Evolutionary conservation across 331 rosid genomes (phyloP), one percentile per base, ranked within the genome.

Genomic region (Quercus phellos): DNA sequence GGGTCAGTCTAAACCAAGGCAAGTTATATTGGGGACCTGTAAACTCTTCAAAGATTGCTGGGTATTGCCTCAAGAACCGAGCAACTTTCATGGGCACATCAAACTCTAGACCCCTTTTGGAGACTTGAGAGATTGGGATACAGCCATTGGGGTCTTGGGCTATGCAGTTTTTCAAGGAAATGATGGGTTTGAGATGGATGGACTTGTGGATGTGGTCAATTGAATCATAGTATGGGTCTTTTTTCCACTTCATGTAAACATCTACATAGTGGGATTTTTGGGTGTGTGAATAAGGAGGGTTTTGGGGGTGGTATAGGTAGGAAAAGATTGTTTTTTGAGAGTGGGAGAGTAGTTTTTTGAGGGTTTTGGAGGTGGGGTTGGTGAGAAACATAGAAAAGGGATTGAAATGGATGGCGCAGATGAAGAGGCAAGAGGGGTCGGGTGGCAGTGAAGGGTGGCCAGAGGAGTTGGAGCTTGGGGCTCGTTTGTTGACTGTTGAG

Each of bases 221-320:
- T 8, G 89, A 82, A 68, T 94, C 97, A 77, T 85, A 92, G 79
- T 84, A 90, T 0, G 87, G 71, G 67, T 94, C 98, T 74, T 92
- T 88, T 85, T 92, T 94, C 96, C 98, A 92, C 77, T 90, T 88
- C 98, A 92, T 92, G 79, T 89, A 92, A 56, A 94, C 96, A 84
- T 94, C 85, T 34, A 94, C 98, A 46, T 90, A 94, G 84, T 73
- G 71, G 68, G 58, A 73, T 21, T 80, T 84, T 80, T 82, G 94
- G 69, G 82, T 71, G 82, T 80, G 78, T 8, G 59, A 21, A 76
- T 76, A 60, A 74, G 93, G 88, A 80, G 73, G 84, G 74, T 86
- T 82, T 17, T 53, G 63, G 54, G 51, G 69, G 2, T 8, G 42
- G 75, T 1, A 16, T 12, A 13, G 10, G 22, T n/a, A 27, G 68